Evolutionary conservation across 164 flowering plant genomes (phyloP), one percentile per base, ranked within the genome.

Genomic region (Paratinospora sagittata): DNA sequence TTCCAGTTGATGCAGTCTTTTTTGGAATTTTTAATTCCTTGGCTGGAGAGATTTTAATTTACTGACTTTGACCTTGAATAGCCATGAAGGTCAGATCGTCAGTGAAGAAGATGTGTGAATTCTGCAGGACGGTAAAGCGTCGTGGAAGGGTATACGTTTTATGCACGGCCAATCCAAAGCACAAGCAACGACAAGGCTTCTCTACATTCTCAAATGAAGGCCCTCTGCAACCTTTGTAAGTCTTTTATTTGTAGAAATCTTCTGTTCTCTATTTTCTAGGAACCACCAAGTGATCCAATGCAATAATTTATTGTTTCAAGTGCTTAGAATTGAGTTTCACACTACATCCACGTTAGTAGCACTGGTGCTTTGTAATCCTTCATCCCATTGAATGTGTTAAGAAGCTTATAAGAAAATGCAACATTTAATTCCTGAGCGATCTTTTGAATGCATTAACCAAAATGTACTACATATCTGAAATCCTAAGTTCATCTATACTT

Each of bases 31-130:
- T 49, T 49, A 49, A 60, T 60, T 24, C 16, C 27, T 6, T 23
- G 27, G 63, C 24, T 60, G 27, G 63, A 26, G 26, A 60, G 9
- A 12, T 23, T 26, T 8, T 60, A 27, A 10, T 60, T 60, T 60
- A 60, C 14, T 60, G 63, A 21, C 7, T 60, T 68, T 63, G 27
- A 49, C 67, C 9, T 70, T 27, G 3, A 79, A 79, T 11, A 79
- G 77, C 63, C 72, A 94, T 94, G 98, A 94, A 92, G 93, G 97
- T 95, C 70, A 77, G 98, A 19, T 83, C 97, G 62, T 89, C 97
- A 2, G 97, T 95, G 81, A 95, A 90, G 85, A 95, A 89, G 81
- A 82, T 95, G 88, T 95, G 98, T 62, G 97, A 89, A 84, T 95
- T 83, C 70, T 95, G 98, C 74, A 83, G 82, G 81, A 85, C 88